Evolutionary conservation across 768 basidiomycete genomes (phyloP), one percentile per base, ranked within the genome.

Genomic region (Pulveroboletus sp.): DNA sequence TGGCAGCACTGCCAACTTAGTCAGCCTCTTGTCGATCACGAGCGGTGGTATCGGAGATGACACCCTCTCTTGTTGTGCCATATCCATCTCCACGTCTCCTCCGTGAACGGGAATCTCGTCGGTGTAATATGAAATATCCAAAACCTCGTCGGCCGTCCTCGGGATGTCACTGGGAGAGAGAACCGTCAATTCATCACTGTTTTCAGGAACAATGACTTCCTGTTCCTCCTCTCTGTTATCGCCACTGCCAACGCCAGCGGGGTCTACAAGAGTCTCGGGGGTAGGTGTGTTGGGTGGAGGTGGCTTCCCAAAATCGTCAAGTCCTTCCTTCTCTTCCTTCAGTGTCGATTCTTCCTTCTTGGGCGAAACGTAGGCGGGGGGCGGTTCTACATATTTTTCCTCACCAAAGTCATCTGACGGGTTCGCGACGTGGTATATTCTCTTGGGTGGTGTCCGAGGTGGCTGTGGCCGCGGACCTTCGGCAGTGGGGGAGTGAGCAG

Each of bases 291-390:
- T 48, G 23, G 60, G 58, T 20, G 57, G 57, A 34, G 47, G 45
- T 20, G 35, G 55, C 5, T 27, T 46, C 0, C 17, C 51, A 0
- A 16, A 23, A 10, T 32, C 16, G 17, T 20, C 43, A 23, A 32
- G 12, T 4, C 29, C 56, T 16, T 53, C 56, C 24, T 62, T 61
- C 54, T 68, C 63, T 43, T 48, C 59, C 57, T 14, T 45, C 3
- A 16, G 41, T 30, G 24, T 16, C 38, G 40, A 54, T 13, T 34
- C 39, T 13, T 37, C 47, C 45, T 46, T 50, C 14, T 43, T 24
- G 30, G 63, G 62, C 1, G 67, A 73, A 24, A 19, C 61, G 36
- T 79, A 79, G 2, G 79, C 76, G 4, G 79, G 77, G 0, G 78
- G 79, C 7, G 77, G 76, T 5, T 77, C 72, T 22, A 34, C 9